Evolutionary conservation across 176 grass and related monocot genomes (phyloP).

Genomic region (Oryza rufipogon): DNA sequence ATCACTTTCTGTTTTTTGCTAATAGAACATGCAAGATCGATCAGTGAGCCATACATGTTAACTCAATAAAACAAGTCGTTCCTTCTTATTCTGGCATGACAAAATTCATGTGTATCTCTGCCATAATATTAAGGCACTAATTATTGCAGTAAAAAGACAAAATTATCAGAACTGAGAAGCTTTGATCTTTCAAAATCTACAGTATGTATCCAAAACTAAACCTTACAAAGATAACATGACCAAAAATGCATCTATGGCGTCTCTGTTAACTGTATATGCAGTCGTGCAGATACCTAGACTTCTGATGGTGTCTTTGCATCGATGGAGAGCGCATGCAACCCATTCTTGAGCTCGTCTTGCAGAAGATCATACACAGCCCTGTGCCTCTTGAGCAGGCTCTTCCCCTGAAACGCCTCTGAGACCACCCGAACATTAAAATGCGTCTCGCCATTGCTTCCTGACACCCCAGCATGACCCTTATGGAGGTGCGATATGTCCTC

Average conservation of each 20-base stretch:
- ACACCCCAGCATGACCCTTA: slow-evolving; percentile 67
- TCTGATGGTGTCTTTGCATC: slow-evolving; percentile 88
- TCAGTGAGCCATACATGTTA: background rate
- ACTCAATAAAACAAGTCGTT: background rate
- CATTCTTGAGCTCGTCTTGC: slow-evolving; percentile 74
- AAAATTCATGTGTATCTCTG: background rate
- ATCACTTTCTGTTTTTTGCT: background rate
- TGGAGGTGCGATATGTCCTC: slow-evolving; percentile 86
- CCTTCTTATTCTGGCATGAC: background rate
- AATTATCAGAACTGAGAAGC: slow-evolving; percentile 21
- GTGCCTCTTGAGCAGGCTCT: slow-evolving; percentile 91
- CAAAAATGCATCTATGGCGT: slow-evolving; percentile 20
- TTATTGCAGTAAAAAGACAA: background rate
- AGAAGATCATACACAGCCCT: slow-evolving; percentile 79
- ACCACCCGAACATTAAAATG: slow-evolving; percentile 89
- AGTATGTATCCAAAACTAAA: background rate
- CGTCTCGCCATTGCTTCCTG: slow-evolving; percentile 72
- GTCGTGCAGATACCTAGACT: slow-evolving; percentile 43
- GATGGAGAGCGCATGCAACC: slow-evolving; percentile 88
- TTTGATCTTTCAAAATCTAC: slow-evolving; percentile 18
- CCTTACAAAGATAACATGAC: background rate
- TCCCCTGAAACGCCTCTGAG: slow-evolving; percentile 81
- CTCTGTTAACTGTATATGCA: background rate
- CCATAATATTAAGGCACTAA: background rate
- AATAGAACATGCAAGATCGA: background rate